A percentile compares a stretch with the other conserved stretches of the same genome.
Conservation (phyloP, 2,329 filamentous ascomycete species). For the Epichloe gansuensis region DNA sequence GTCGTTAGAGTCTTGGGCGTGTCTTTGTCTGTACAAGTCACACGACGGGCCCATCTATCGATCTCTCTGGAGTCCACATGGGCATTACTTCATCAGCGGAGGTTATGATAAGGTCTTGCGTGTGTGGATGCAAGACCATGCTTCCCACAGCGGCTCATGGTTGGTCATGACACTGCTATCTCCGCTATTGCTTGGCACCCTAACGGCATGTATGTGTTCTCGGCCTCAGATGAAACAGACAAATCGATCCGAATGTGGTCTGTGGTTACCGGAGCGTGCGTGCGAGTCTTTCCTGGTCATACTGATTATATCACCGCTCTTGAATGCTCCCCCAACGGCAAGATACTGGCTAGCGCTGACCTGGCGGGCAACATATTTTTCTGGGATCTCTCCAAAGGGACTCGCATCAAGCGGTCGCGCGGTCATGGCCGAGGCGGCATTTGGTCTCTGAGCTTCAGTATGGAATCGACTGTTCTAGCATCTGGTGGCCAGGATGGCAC, state of each 20-base stretch:
- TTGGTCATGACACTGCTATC: conserved; percentile 88
- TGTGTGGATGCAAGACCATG: conserved; percentile 86
- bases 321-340: conserved; percentile 77
- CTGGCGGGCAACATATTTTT: conserved; percentile 81
- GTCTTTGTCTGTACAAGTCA: conserved; percentile 84
- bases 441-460: conserved; percentile 85
- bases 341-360: conserved; percentile 83
- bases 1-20: conserved; percentile 87
- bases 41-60: conserved; percentile 86
- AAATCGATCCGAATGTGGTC: conserved; percentile 97
- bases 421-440: conserved; percentile 91
- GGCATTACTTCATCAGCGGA: conserved; percentile 85
- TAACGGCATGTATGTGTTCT: conserved; percentile 88
- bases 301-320: conserved; percentile 76
- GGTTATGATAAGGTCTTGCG: conserved; percentile 85
- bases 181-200: conserved; percentile 89
- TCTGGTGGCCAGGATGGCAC: conserved; percentile 88
- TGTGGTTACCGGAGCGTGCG: conserved; percentile 72
- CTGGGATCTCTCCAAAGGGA: conserved; percentile 85
- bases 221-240: conserved; percentile 71
- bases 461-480: conserved; percentile 80
- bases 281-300: conserved; percentile 87
- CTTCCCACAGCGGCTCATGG: conserved; percentile 80
- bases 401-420: conserved; percentile 79
- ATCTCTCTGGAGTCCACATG: conserved; percentile 79